Percentiles rank a stretch among this genome's conserved stretches.
Conservation (phyloP, 352 stramenopile genomes). For the Pythium sp. region DNA sequence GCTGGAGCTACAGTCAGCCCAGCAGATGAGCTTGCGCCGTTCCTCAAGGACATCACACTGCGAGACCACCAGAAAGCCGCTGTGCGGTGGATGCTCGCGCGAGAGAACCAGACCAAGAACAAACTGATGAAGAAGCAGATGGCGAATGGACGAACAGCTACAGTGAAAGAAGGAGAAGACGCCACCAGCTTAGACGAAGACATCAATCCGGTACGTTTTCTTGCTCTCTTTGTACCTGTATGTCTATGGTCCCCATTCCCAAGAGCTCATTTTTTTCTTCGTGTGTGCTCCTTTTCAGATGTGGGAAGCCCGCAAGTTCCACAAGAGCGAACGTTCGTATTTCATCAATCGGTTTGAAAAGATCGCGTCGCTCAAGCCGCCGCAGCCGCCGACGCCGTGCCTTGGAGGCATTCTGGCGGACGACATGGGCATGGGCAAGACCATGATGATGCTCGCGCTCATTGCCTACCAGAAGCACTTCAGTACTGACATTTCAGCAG, state of each 20-base stretch:
- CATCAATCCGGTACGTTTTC: slow-evolving; percentile 45
- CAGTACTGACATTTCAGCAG: background rate
- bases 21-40: slow-evolving; percentile 35
- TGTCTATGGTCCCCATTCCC: background rate
- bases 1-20: slow-evolving; percentile 19
- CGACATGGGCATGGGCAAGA: slow-evolving; percentile 92
- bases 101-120: slow-evolving; percentile 46
- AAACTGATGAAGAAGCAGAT: slow-evolving; percentile 13
- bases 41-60: slow-evolving; percentile 67
- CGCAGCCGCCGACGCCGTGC: slow-evolving; percentile 52
- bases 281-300: slow-evolving; percentile 30
- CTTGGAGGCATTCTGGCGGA: slow-evolving; percentile 87
- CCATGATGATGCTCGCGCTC: slow-evolving; percentile 77
- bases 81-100: slow-evolving; percentile 85
- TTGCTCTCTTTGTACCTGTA: background rate
- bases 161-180: background rate
- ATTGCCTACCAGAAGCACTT: slow-evolving; percentile 58
- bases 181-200: slow-evolving; percentile 25
- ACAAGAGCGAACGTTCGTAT: slow-evolving; percentile 38
- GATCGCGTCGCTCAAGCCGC: slow-evolving; percentile 57
- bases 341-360: slow-evolving; percentile 86
- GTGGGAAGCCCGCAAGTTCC: slow-evolving; percentile 67
- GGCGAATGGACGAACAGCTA: background rate
- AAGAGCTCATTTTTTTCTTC: background rate
- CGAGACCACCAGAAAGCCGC: slow-evolving; percentile 83